These are phyloP conservation scores for Psidium friedrichsthalianum DNA, from an alignment of 345 rosid species.

Conservation along the genomic window DNA sequence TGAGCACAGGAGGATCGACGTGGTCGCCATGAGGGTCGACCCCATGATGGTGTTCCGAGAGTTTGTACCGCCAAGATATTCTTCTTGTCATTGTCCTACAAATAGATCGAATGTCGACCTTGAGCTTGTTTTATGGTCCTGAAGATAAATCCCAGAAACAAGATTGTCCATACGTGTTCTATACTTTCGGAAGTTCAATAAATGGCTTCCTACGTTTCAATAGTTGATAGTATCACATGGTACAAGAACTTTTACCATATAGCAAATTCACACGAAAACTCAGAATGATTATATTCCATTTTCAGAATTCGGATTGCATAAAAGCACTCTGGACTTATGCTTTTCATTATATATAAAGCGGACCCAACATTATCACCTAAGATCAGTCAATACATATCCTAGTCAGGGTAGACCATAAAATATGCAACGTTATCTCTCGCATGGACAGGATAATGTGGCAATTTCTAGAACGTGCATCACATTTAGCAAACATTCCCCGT, in stretches of 20 bases:
- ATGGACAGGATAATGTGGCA: neutral
- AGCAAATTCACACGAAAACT: neutral
- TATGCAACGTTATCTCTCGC: neutral
- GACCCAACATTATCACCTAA: neutral
- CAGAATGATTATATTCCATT: too few relatives aligned
- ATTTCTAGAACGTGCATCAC: neutral
- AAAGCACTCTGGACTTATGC: neutral
- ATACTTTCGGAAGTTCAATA: neutral
- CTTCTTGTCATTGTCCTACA: conserved; percentile 89
- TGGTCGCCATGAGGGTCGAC: conserved; percentile 92
- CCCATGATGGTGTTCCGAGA: conserved; percentile 93
- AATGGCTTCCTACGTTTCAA: neutral
- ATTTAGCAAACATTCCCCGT: neutral
- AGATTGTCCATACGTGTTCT: neutral
- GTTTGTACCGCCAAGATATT: conserved; percentile 85
- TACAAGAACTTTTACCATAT: neutral
- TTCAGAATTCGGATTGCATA: too few relatives aligned
- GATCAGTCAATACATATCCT: neutral
- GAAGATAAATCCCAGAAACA: neutral
- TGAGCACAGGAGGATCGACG: conserved; percentile 71
- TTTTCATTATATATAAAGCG: neutral
- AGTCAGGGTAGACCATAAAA: neutral
- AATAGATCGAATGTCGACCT: neutral
- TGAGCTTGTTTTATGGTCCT: neutral
- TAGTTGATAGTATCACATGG: neutral